A percentile compares a stretch with the other conserved stretches of the same genome.
These are phyloP conservation scores for Rhizoctonia solani DNA, from an alignment of 1,284 basidiomycete species.

Conservation along the genomic window DNA sequence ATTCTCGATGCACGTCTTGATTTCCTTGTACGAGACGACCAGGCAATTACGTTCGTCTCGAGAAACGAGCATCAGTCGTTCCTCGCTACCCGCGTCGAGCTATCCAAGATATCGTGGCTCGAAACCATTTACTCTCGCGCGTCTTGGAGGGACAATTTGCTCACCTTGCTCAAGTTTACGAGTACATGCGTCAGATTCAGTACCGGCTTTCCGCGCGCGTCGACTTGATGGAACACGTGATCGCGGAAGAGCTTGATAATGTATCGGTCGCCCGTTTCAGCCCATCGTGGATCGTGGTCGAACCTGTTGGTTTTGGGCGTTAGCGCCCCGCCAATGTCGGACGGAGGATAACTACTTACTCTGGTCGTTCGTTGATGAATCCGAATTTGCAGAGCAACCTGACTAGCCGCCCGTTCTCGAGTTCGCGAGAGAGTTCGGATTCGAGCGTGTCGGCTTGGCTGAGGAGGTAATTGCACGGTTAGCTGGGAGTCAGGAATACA, in stretches of 20 bases:
- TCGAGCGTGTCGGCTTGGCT: slow-evolving; percentile 85
- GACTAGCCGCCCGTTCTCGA: slow-evolving; percentile 97
- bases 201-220: slow-evolving; percentile 87
- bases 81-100: slow-evolving; percentile 92
- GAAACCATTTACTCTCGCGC: too few species aligned
- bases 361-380: slow-evolving; percentile 98
- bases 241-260: slow-evolving; percentile 98
- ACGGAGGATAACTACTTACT: slow-evolving; percentile 59
- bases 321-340: neutral
- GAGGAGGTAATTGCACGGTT: neutral
- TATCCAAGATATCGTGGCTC: slow-evolving; percentile 46
- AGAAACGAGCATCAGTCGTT: slow-evolving; percentile 92
- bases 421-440: slow-evolving; percentile 80
- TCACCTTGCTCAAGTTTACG: slow-evolving; percentile 85
- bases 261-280: slow-evolving; percentile 97
- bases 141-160: too few species aligned
- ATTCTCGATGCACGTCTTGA: slow-evolving; percentile 82
- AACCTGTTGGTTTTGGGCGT: slow-evolving; percentile 59
- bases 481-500: neutral
- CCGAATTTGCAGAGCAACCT: slow-evolving; percentile 92
- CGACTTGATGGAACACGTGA: slow-evolving; percentile 97
- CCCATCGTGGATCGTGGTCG: slow-evolving; percentile 93
- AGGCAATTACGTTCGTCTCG: slow-evolving; percentile 95
- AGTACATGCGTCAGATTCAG: slow-evolving; percentile 92
- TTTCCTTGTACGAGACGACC: slow-evolving; percentile 92